Evolutionary conservation across 2,329 filamentous ascomycete genomes (phyloP), one percentile per base, ranked within the genome.

Genomic region (Coniochaeta sp.): DNA sequence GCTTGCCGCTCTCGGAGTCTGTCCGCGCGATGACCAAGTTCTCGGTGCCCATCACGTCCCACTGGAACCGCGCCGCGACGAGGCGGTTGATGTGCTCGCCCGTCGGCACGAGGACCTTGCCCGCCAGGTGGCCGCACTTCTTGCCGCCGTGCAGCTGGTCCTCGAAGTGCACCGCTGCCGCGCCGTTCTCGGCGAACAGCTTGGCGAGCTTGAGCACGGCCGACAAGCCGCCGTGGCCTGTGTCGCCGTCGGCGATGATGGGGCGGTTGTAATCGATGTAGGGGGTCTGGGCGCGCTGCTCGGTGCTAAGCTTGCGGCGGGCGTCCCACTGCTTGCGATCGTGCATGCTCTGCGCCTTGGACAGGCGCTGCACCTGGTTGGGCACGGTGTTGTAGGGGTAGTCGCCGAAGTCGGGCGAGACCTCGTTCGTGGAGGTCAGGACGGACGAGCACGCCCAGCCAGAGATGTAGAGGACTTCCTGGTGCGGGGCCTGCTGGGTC

Each of bases 381-480:
- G 94, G 94, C 4, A 99, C 94, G 0, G 94, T 99, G 67, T 97
- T 97, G 74, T 99, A 99, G 0, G 94, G 94, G 68, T 99, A 99
- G 71, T 99, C 94, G 63, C 94, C 94, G 72, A 97, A 96, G 67
- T 99, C 94, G 40, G 94, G 89, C 0, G 91, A 96, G 26, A 99
- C 94, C 68, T 99, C 94, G 72, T 99, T 97, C 32, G 94, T 97
- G 9, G 85, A 86, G 4, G 92, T 97, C 45, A 99, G 76, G 18
- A 96, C 82, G 0, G 91, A 92, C 0, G 92, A 97, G 72, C 94
- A 97, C 5, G 94, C 94, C 94, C 94, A 99, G 56, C 94, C 94
- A 0, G 91, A 96, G 56, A 99, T 78, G 71, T 99, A 99, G 45
- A 99, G 79, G 16, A 96, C 88, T 68, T 99, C 92, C 67, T 97